Conservation (phyloP, 805 yeast genomes). For the Barnettozyma populi region DNA sequence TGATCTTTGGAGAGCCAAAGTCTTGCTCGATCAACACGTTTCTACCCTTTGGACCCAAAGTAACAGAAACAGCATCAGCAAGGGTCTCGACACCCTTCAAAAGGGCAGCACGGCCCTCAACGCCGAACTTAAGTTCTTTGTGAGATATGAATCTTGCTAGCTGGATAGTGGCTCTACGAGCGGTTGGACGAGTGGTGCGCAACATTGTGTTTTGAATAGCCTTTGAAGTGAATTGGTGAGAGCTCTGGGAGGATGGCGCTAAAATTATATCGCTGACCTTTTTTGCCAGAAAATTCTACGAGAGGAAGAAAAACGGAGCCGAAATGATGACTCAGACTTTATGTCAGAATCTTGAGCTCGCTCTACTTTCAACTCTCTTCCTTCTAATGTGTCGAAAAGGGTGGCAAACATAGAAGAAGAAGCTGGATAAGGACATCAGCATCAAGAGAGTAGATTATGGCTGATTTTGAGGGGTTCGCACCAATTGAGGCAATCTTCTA, state of each 20-base stretch:
- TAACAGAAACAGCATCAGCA: conserved; percentile 93
- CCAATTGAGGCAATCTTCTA: conserved; percentile 89
- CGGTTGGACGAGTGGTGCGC: conserved; percentile 24
- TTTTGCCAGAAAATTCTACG: conserved; percentile 7
- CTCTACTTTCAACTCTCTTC: no score
- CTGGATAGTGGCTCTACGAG: conserved; percentile 19
- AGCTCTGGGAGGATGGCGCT: background rate
- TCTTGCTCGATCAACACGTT: conserved; percentile 96
- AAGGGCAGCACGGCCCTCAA: conserved; percentile 46
- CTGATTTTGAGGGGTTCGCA: conserved; percentile 52
- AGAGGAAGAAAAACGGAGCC: background rate
- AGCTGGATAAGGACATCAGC: background rate
- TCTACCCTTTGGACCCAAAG: conserved; percentile 98
- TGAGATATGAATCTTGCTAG: conserved; percentile 41
- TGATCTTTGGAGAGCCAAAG: conserved; percentile 96
- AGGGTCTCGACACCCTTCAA: conserved; percentile 84
- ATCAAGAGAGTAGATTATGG: background rate
- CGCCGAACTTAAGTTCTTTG: conserved; percentile 96
- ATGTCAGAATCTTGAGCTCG: background rate
- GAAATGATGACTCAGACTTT: background rate
- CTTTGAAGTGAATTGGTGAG: background rate
- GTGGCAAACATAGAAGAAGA: no score
- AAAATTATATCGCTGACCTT: background rate
- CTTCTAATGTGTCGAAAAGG: no score
- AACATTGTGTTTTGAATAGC: conserved; percentile 16